Base-by-base conservation (phyloP, 2,329 filamentous ascomycete species). In the Diplocarpon mali region DNA sequence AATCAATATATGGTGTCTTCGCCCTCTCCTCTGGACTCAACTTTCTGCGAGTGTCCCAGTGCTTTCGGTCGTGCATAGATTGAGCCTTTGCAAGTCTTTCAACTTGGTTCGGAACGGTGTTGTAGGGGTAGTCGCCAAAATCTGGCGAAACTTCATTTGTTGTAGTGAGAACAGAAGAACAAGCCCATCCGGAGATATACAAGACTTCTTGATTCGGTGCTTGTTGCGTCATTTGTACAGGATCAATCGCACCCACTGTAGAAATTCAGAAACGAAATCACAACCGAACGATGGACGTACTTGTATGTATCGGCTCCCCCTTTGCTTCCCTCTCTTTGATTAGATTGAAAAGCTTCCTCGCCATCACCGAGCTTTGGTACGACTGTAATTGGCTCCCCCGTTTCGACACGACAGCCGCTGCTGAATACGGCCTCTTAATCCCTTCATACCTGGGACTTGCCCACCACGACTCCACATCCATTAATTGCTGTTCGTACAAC, bases 181-280 rank as follows among this genome's bases (percentile, higher is more conserved):
- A 96, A 5, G 92, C 92, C 92, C 92, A 98, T 50, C 92, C 92
- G 0, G 89, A 95, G 51, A 98, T 73, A 66, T 98, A 98, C 37
- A 98, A 75, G 14, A 95, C 85, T 64, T 98, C 90, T 63, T 96
- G 92, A 67, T 96, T 85, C 5, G 85, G 78, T 13, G 92, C 92
- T 69, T 96, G 92, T 65, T 98, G 92, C 39, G 92, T 95, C 92
- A 98, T 96, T 68, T 98, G 92, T 10, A 96, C 80, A n/a, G 92
- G 92, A 62, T 98, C 92, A 66, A 98, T 93, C 48, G 89, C 92
- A 56, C 92, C 92, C 84, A 98, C 85, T 90, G 50, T 27, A 45
- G 42, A 5, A 5, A 44, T 52, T 55, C 31, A 56, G 54, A 27
- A 43, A 27, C 39, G 13, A 14, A 20, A 13, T 15, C 15, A 29